Conservation (phyloP, 2,329 filamentous ascomycete genomes). For the Venturia carpophila region DNA sequence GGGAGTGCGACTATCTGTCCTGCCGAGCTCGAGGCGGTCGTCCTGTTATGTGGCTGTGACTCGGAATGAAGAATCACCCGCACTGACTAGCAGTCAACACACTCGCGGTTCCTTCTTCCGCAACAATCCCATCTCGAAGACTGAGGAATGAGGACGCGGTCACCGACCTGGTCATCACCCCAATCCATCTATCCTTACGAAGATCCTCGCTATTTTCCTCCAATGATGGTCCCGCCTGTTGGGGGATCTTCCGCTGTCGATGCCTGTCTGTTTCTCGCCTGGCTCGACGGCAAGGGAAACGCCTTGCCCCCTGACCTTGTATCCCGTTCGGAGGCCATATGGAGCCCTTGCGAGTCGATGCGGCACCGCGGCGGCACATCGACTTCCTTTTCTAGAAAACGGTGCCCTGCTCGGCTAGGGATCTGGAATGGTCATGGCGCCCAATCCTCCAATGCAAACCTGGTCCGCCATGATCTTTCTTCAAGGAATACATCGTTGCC, state of each 20-base stretch:
- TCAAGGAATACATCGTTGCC: neutral
- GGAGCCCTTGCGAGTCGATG: neutral
- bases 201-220: neutral
- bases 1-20: neutral
- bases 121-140: neutral
- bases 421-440: neutral
- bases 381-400: neutral
- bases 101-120: neutral
- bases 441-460: neutral
- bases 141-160: neutral
- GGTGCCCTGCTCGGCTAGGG: neutral
- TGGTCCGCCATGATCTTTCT: neutral
- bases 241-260: neutral
- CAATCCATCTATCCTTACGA: neutral
- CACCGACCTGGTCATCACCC: neutral
- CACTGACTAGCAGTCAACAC: neutral
- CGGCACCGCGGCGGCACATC: neutral
- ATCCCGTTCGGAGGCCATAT: neutral
- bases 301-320: neutral
- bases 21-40: neutral
- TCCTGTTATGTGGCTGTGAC: too few relatives aligned
- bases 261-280: constrained; percentile 3
- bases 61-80: neutral
- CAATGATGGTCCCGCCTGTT: neutral
- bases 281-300: neutral